Conservation (phyloP, 306 rosid genomes). For the Neltuma alba region DNA sequence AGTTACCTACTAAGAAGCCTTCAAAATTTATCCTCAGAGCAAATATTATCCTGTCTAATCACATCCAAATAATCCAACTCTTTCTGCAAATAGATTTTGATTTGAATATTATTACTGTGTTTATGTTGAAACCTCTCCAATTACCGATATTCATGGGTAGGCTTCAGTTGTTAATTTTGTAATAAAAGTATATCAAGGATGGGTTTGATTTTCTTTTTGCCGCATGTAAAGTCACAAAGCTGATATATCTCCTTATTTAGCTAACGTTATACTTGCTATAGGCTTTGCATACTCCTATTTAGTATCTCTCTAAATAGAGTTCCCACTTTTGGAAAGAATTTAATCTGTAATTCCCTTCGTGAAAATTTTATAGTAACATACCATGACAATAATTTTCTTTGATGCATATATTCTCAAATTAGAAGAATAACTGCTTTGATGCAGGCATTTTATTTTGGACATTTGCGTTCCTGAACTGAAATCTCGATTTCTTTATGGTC, state of each 20-base stretch:
- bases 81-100: neutral
- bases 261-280: neutral
- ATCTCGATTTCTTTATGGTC: slow-evolving; percentile 17
- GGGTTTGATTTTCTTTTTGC: neutral
- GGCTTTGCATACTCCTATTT: neutral
- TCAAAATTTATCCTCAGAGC: neutral
- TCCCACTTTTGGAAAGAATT: neutral
- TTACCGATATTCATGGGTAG: neutral
- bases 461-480: slow-evolving; percentile 3
- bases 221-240: neutral
- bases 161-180: neutral
- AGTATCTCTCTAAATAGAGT: neutral
- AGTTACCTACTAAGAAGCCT: neutral
- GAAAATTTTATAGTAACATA: slow-evolving; percentile 4
- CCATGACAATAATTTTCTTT: neutral
- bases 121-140: neutral
- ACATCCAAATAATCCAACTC: neutral
- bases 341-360: neutral
- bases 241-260: neutral
- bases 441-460: neutral
- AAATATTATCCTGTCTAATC: neutral
- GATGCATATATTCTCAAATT: neutral
- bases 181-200: neutral
- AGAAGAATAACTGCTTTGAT: slow-evolving; percentile 13
- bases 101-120: neutral